Evolutionary conservation across 2,329 filamentous ascomycete genomes (phyloP).

Genomic region (Dothistroma septosporum): DNA sequence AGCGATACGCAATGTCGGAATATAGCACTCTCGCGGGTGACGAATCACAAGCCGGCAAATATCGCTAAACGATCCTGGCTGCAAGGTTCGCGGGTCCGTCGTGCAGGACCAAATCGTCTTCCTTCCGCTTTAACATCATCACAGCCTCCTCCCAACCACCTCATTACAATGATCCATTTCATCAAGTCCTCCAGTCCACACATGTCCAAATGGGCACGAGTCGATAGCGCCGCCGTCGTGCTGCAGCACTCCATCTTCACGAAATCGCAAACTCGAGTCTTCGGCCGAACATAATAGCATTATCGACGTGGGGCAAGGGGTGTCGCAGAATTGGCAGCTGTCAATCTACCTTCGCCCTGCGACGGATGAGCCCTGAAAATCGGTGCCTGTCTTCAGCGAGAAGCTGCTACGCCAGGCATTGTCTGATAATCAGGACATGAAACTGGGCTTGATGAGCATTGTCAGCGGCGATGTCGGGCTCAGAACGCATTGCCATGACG

Average conservation of each 20-base stretch:
- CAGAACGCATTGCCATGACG: too few species aligned
- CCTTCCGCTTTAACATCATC: not conserved
- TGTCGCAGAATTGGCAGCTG: conserved; percentile 1
- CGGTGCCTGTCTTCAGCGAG: not conserved
- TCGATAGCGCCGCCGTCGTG: not conserved
- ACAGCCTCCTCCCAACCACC: not conserved
- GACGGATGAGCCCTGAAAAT: not conserved
- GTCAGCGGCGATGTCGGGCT: not conserved
- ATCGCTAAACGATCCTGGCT: not conserved
- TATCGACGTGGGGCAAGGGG: not conserved
- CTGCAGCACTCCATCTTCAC: not conserved
- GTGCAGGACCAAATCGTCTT: not conserved
- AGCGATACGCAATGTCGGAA: not conserved
- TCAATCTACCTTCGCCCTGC: not conserved
- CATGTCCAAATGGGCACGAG: not conserved
- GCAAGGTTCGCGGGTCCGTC: not conserved
- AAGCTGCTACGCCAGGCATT: not conserved
- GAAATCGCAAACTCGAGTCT: not conserved
- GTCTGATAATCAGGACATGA: not conserved
- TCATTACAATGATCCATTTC: not conserved
- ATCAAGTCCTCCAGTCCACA: not conserved
- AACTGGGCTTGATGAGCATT: not conserved
- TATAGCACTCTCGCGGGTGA: not conserved
- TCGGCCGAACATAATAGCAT: not conserved
- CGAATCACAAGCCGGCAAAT: not conserved